Base-by-base conservation (phyloP, 306 rosid genomes). In the Datisca glomerata region DNA sequence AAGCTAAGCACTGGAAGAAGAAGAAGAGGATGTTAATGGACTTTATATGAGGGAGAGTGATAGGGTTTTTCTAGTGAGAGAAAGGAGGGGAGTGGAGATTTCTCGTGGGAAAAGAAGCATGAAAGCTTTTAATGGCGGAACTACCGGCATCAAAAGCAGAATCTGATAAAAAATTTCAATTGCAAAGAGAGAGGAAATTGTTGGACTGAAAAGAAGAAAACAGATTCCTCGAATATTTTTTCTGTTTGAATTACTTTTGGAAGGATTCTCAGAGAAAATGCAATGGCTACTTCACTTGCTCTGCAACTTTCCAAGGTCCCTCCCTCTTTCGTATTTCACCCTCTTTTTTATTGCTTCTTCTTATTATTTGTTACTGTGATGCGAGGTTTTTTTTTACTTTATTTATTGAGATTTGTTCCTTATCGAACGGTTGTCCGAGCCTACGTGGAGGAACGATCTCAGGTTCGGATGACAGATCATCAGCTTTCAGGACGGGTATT, bases 81-180 rank as follows among this genome's bases (percentile, higher is more conserved):
- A 60, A 53, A 34, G 14, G 43, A 49, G 56, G 36, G 36, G 36
- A 51, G 23, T 39, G 31, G 57, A 57, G 52, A 33, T 61, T 69
- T 69, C 85, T 69, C 78, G 92, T n/a, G 66, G 78, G 69, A 53
- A 43, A 54, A 59, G 13, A 43, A 47, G 46, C 46, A 67, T 60
- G 58, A 15, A 53, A 21, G 36, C 47, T 39, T 27, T 31, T 36
- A 52, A 40, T 64, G 79, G 72, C 34, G 59, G 41, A 27, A 55
- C 45, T 39, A n/a, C n/a, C n/a, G n/a, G n/a, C n/a, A n/a, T n/a
- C 21, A 2, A 8, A 24, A 43, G 43, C 43, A 63, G 52, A 49
- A 57, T 45, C 42, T 53, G 40, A 11, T 19, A 40, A 15, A 36
- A 23, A 43, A 42, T 38, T 51, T 51, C 18, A 25, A 21, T 19